These are phyloP conservation scores for Linum usitatissimum DNA, from an alignment of 345 rosid species.

Conservation along the genomic window DNA sequence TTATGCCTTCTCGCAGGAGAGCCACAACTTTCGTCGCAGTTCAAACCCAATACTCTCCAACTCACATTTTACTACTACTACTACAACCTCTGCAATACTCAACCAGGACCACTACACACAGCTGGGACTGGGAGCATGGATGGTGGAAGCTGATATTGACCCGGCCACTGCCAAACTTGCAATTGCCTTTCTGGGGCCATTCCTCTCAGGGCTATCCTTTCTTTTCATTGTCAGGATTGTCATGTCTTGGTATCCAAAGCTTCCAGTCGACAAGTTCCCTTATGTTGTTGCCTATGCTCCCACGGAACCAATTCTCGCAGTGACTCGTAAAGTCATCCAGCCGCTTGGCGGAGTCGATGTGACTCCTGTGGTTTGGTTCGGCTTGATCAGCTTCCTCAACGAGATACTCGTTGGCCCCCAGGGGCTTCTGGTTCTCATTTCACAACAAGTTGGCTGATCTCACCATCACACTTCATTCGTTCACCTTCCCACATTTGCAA, in stretches of 20 bases:
- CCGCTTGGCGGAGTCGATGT: constrained; percentile 90
- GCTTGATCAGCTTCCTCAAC: constrained; percentile 63
- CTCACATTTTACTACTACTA: neutral
- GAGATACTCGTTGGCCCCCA: constrained; percentile 88
- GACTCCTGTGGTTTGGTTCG: constrained; percentile 88
- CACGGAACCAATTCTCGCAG: constrained; percentile 66
- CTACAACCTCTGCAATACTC: neutral
- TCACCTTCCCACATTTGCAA: neutral
- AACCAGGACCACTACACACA: neutral
- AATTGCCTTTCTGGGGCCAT: constrained; percentile 55
- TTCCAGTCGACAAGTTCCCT: constrained; percentile 75
- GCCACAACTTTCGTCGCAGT: neutral
- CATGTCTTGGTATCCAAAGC: constrained; percentile 96
- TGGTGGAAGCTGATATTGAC: constrained; percentile 50
- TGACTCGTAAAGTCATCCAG: constrained; percentile 69
- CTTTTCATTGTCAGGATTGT: constrained; percentile 62
- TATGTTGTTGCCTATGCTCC: constrained; percentile 84
- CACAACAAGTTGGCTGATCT: constrained; percentile 46
- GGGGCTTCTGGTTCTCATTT: constrained; percentile 82
- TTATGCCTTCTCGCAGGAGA: neutral
- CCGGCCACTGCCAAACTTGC: constrained; percentile 68
- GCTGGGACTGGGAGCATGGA: neutral
- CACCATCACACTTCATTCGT: neutral
- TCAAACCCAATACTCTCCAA: neutral
- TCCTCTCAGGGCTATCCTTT: constrained; percentile 62